Percentiles rank a stretch among this genome's conserved stretches.
phyloP scores from a whole-genome alignment of 345 rosid species.

The Populus simonii region DNA sequence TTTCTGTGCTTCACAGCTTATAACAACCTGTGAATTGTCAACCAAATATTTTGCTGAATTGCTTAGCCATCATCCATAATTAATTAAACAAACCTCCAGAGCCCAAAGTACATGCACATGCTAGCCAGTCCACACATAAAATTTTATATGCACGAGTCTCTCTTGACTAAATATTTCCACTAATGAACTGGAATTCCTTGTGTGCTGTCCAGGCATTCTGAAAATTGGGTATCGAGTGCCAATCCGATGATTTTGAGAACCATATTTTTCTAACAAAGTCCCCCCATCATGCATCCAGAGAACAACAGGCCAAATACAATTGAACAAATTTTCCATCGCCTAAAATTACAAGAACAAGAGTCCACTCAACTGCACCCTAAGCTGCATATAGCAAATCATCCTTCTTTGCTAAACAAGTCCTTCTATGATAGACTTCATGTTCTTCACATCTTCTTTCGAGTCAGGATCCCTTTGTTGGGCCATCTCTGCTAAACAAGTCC shows the following conservation, averaged over 20 bases:
- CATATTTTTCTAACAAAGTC: background rate
- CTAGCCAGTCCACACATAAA: background rate
- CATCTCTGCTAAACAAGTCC: constrained; percentile 32
- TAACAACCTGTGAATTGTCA: no score
- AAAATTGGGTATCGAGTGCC: background rate
- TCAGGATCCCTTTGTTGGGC: constrained; percentile 28
- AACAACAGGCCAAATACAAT: background rate
- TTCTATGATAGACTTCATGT: constrained; percentile 59
- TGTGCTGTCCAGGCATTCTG: background rate
- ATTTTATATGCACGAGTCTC: background rate
- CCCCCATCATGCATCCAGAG: background rate
- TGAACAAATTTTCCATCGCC: background rate
- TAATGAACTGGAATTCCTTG: background rate
- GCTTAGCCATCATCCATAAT: no score
- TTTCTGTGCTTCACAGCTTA: no score
- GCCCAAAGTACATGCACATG: background rate
- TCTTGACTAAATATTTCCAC: background rate
- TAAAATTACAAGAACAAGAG: background rate
- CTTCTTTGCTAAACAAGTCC: constrained; percentile 33
- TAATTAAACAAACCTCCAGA: no score
- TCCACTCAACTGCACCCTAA: background rate
- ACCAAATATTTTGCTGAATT: no score
- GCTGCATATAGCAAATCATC: background rate
- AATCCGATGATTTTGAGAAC: background rate
- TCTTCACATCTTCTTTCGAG: constrained; percentile 54